Conservation (phyloP, 2,329 filamentous ascomycete genomes). For the Neurospora crassa region DNA sequence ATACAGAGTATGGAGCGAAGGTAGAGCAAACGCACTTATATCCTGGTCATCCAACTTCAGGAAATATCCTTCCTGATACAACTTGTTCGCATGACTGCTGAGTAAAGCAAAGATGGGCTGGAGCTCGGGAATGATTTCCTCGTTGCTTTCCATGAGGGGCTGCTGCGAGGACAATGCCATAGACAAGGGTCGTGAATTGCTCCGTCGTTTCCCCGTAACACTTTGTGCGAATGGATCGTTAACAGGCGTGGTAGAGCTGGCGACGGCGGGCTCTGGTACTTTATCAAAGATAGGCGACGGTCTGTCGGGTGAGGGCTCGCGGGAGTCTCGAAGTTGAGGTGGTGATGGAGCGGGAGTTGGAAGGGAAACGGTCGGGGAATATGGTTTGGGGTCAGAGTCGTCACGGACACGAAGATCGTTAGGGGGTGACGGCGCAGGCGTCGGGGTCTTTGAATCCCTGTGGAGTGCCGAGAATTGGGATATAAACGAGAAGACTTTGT, state of each 20-base stretch:
- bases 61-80: slow-evolving; percentile 97
- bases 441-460: slow-evolving; percentile 32
- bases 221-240: slow-evolving; percentile 14
- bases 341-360: slow-evolving; percentile 9
- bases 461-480: slow-evolving; percentile 58
- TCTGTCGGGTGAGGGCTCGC: slow-evolving; percentile 10
- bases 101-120: slow-evolving; percentile 89
- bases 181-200: slow-evolving; percentile 63
- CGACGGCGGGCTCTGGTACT: background rate
- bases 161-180: slow-evolving; percentile 82
- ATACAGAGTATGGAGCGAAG: slow-evolving; percentile 9
- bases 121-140: slow-evolving; percentile 84
- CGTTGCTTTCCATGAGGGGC: slow-evolving; percentile 72
- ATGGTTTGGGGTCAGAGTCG: slow-evolving; percentile 20
- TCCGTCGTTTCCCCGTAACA: slow-evolving; percentile 33
- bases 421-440: slow-evolving; percentile 35
- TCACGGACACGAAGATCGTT: slow-evolving; percentile 21
- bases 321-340: slow-evolving; percentile 5
- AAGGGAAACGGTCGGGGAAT: slow-evolving; percentile 22
- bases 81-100: slow-evolving; percentile 90
- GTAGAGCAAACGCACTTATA: slow-evolving; percentile 52
- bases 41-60: slow-evolving; percentile 94
- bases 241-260: slow-evolving; percentile 8
- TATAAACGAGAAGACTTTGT: slow-evolving; percentile 77
- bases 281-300: background rate